Base-by-base conservation (phyloP, 495 filamentous ascomycete genomes). In the Podospora didyma region DNA sequence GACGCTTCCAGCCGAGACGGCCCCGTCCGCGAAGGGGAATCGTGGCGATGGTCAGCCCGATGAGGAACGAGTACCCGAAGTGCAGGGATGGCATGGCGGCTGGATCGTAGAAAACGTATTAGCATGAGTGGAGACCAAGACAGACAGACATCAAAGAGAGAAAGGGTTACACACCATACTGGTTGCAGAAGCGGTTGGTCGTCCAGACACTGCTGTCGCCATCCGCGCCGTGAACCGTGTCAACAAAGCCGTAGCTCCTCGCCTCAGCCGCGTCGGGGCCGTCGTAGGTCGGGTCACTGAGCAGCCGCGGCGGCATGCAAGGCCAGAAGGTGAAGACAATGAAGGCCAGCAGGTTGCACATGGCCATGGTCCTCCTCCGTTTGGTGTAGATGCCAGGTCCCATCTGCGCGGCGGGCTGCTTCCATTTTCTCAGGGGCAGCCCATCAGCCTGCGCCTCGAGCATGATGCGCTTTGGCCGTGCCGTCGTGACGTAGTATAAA, bases 81-180 rank as follows among this genome's bases (percentile, higher is more conserved):
- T 92, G 87, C 58, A 92, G 79, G 16, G 85, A 86, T 5, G 88
- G 88, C 88, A 91, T 91, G 17, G 88, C 88, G 22, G 88, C 88
- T 69, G n/a, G 24, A 50, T 2, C 3, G 12, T 35, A 24, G 19
- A 16, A 10, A 10, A 37, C 39, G n/a, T n/a, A 22, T 26, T n/a
- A 50, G 23, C 31, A 44, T 6, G 44, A 24, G 9, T 9, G 26
- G 26, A 31, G 26, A 31, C 3, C 26, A 31, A 35, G 1, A 26
- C 41, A 26, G 20, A 3, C 26, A 11, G 16, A 16, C 22, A 16
- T 45, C 12, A 1, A 23, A 49, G 46, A 22, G 19, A 10, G 10
- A 16, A n/a, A 34, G n/a, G 12, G 14, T 19, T 23, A 46, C 31
- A 55, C 31, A 64, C 64, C 64, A 57, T 65, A 67, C 14, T 69